These are phyloP conservation scores for Phytophthora citrophthora DNA, from an alignment of 352 stramenopile species.

Conservation along the genomic window DNA sequence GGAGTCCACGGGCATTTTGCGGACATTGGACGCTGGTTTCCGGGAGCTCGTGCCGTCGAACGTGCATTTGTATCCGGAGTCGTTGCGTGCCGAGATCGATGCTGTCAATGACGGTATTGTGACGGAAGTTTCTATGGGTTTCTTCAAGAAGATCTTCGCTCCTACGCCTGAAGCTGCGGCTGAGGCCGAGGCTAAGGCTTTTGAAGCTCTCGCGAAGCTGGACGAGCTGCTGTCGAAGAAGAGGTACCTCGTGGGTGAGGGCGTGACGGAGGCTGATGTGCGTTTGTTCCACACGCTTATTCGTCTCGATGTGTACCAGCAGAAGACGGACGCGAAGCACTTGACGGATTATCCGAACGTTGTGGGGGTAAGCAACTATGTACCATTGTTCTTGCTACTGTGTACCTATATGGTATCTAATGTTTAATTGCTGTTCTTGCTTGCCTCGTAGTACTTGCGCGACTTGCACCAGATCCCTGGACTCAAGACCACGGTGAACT, in stretches of 20 bases:
- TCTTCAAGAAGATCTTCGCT: constrained; percentile 1
- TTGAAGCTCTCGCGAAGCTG: not conserved
- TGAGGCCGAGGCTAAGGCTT: not conserved
- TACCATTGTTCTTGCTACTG: not conserved
- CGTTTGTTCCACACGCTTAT: constrained; percentile 7
- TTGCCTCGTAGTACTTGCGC: constrained; percentile 31
- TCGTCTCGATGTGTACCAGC: constrained; percentile 40
- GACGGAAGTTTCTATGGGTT: not conserved
- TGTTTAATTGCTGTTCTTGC: no score
- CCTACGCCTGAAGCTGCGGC: not conserved
- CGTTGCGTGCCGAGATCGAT: constrained; percentile 29
- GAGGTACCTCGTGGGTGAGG: constrained; percentile 32
- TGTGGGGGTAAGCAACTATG: not conserved
- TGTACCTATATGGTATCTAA: not conserved
- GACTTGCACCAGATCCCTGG: constrained; percentile 86
- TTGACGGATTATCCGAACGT: constrained; percentile 63
- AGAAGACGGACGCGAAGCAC: constrained; percentile 29
- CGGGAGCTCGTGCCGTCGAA: constrained; percentile 43
- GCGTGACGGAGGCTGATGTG: constrained; percentile 21
- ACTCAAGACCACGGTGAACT: constrained; percentile 78
- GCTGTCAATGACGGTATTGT: constrained; percentile 8
- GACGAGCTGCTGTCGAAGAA: constrained; percentile 21
- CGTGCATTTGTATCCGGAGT: constrained; percentile 50
- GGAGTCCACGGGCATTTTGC: constrained; percentile 81
- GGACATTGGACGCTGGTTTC: constrained; percentile 53